These are phyloP conservation scores for Alternaria rosae DNA, from an alignment of 2,329 filamentous ascomycete genomes.

Conservation along the genomic window DNA sequence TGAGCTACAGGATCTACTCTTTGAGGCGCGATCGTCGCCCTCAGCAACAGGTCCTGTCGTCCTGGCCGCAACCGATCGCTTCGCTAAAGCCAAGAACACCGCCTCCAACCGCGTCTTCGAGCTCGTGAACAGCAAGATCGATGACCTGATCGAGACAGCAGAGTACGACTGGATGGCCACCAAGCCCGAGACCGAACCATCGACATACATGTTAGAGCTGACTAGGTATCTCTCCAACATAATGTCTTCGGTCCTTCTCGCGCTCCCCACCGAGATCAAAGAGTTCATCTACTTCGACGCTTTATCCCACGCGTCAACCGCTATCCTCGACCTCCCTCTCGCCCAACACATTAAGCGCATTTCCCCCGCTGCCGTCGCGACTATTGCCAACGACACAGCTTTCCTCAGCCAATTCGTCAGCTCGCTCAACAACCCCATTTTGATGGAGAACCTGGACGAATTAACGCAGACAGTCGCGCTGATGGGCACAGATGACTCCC, in stretches of 20 bases:
- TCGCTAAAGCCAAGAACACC: slow-evolving; percentile 89
- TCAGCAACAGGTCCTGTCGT: slow-evolving; percentile 81
- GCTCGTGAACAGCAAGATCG: slow-evolving; percentile 97
- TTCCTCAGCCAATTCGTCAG: slow-evolving; percentile 88
- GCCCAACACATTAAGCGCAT: slow-evolving; percentile 82
- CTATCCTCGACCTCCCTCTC: slow-evolving; percentile 81
- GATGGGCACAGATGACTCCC: slow-evolving; percentile 85
- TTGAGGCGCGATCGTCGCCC: slow-evolving; percentile 81
- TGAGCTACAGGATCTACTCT: slow-evolving; percentile 86
- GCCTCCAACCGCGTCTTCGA: slow-evolving; percentile 98
- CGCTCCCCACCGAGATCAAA: slow-evolving; percentile 94
- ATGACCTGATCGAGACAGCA: slow-evolving; percentile 94
- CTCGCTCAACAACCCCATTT: slow-evolving; percentile 83
- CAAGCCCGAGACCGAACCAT: slow-evolving; percentile 73
- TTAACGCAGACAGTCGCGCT: slow-evolving; percentile 90
- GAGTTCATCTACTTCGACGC: slow-evolving; percentile 98
- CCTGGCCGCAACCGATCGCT: slow-evolving; percentile 83
- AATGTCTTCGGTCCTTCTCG: slow-evolving; percentile 92
- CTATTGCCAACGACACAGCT: slow-evolving; percentile 81
- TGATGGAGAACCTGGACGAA: slow-evolving; percentile 89
- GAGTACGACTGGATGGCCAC: slow-evolving; percentile 89
- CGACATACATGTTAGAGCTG: slow-evolving; percentile 93
- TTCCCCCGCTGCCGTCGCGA: slow-evolving; percentile 82
- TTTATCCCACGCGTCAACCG: slow-evolving; percentile 85
- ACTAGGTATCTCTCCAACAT: slow-evolving; percentile 94